Base-by-base conservation (phyloP, 306 rosid genomes). In the Rosa multiflora region DNA sequence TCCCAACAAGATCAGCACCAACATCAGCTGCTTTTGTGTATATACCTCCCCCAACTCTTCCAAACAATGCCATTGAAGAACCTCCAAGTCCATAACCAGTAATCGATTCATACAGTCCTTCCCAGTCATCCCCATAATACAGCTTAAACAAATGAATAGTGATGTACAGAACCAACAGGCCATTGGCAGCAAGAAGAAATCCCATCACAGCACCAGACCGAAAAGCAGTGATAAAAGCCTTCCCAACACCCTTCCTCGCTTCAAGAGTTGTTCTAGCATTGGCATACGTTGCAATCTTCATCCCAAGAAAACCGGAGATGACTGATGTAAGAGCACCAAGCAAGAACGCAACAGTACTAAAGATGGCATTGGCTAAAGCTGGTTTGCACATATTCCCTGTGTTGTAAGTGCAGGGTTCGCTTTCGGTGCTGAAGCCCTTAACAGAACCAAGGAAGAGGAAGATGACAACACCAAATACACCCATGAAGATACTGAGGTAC, bases 1-100 rank as follows among this genome's bases (percentile, higher is more conserved):
- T 88, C 8, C 90, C 91, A 3, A 89, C 93, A 26, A 91, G 97
- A 72, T 88, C 93, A 82, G 93, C 97, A 47, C 97, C 97, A 82
- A 89, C 93, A 91, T 88, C 93, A 64, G 93, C 97, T 48, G 96
- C 96, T 86, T 89, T 91, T 51, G 96, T 91, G 83, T 89, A 91
- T 47, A 89, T 88, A 37, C 93, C 97, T 67, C 93, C 93, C 7
- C 93, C 93, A 80, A 91, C 92, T 82, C 97, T 88, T 77, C 91
- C 93, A 55, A 89, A 89, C 74, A 91, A 88, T 12, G 97, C 93
- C 97, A 91, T 91, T 52, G 97, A 91, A 40, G 88, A 91, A 21
- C 97, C 93, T 78, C 93, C 90, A 52, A 91, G 92, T 20, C 97
- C 92, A 71, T 91, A 89, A 62, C 92, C 93, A 2, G 93, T 91